These are phyloP conservation scores for Brassica carinata DNA, from an alignment of 345 rosid species.

Conservation along the genomic window DNA sequence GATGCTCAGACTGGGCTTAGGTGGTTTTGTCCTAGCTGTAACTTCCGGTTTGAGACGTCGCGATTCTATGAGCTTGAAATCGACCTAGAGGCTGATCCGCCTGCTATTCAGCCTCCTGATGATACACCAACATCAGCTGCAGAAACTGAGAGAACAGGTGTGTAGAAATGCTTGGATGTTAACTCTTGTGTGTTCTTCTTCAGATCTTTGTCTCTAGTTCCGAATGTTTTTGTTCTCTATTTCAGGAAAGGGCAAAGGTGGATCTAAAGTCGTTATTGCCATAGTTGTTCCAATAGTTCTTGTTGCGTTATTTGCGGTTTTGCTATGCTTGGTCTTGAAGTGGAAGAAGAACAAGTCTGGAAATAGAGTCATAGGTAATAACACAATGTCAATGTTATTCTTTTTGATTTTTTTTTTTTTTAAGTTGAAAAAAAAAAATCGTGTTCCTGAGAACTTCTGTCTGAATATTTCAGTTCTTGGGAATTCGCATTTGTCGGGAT, in stretches of 20 bases:
- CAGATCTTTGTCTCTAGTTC: neutral
- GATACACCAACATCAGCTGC: constrained; percentile 4
- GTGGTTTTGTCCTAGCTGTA: constrained; percentile 47
- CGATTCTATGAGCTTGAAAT: constrained; percentile 29
- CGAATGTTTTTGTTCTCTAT: constrained; percentile 10
- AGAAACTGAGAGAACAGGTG: neutral
- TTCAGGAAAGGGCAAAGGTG: constrained; percentile 27
- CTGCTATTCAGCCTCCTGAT: neutral
- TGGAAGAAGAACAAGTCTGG: constrained; percentile 26
- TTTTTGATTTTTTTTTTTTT: too few species aligned
- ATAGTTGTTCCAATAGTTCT: constrained; percentile 29
- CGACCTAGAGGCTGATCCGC: constrained; percentile 32
- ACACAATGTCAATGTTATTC: neutral
- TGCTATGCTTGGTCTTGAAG: constrained; percentile 29
- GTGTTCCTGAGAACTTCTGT: neutral
- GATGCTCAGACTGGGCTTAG: constrained; percentile 34
- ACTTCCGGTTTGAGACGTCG: constrained; percentile 43
- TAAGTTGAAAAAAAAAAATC: neutral
- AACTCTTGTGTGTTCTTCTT: neutral
- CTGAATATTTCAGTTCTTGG: neutral
- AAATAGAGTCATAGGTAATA: constrained; percentile 19
- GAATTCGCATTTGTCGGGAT: neutral
- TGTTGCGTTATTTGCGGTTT: constrained; percentile 14
- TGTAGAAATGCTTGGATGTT: constrained; percentile 1
- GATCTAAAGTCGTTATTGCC: constrained; percentile 24